These are phyloP conservation scores for Parmales sp. DNA, from an alignment of 108 stramenopile species.

Conservation along the genomic window DNA sequence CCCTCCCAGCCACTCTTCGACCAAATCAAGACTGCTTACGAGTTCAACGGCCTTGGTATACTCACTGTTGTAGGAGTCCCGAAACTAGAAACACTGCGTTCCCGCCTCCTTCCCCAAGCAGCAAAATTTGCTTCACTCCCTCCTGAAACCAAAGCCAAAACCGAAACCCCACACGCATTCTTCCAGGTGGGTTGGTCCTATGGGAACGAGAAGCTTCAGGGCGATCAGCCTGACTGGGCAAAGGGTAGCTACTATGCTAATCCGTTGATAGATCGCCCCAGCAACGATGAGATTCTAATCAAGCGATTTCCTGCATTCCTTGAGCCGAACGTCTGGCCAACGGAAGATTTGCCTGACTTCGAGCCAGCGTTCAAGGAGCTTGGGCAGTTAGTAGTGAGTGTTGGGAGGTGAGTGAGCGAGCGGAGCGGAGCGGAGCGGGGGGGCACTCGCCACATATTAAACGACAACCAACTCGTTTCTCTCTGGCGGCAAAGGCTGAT, in stretches of 20 bases:
- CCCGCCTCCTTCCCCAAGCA: constrained; percentile 45
- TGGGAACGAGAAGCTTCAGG: constrained; percentile 79
- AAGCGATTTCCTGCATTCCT: constrained; percentile 42
- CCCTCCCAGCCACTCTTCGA: too few relatives aligned
- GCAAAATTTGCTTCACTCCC: constrained; percentile 50
- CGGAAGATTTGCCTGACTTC: constrained; percentile 48
- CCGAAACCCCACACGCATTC: constrained; percentile 43
- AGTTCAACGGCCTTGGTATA: background rate
- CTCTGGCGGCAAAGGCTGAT: too few relatives aligned
- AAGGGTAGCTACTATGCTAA: constrained; percentile 92
- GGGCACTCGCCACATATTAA: too few relatives aligned
- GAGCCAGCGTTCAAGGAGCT: constrained; percentile 62
- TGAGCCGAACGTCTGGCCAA: constrained; percentile 74
- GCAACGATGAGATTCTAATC: constrained; percentile 15
- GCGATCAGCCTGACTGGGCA: constrained; percentile 52
- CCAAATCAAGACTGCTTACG: background rate
- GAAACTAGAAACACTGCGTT: constrained; percentile 12
- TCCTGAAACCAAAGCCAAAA: constrained; percentile 29
- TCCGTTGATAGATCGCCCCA: constrained; percentile 60
- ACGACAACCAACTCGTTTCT: too few relatives aligned
- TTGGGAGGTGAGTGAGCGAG: too few relatives aligned
- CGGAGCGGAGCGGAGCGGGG: too few relatives aligned
- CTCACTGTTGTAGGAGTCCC: background rate
- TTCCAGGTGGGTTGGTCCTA: constrained; percentile 86
- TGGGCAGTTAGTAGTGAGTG: constrained; percentile 52